Percentiles rank a stretch among this genome's conserved stretches.
phyloP scores from a whole-genome alignment of 2,329 filamentous ascomycete genomes.

The Penicillium griseofulvum region DNA sequence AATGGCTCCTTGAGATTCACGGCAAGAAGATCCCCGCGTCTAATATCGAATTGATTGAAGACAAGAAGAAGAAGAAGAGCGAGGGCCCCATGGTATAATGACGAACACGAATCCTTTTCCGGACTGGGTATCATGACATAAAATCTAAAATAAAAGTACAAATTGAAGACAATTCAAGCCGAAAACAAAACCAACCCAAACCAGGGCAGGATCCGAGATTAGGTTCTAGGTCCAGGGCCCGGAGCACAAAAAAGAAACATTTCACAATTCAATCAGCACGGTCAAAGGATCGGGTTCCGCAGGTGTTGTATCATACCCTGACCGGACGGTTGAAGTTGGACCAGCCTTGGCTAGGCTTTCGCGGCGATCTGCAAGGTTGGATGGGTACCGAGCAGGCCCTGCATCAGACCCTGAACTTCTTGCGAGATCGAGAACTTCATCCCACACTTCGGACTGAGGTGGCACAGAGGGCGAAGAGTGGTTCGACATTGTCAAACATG shows the following conservation, averaged over 20 bases:
- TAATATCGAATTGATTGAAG: slow-evolving; percentile 91
- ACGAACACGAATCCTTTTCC: slow-evolving; percentile 16
- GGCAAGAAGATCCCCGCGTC: slow-evolving; percentile 81
- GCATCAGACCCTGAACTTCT: neutral
- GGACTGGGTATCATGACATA: slow-evolving; percentile 28
- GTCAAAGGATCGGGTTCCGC: slow-evolving; percentile 26
- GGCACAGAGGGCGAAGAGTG: slow-evolving; percentile 11
- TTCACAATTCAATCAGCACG: slow-evolving; percentile 33
- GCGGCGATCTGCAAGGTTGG: slow-evolving; percentile 21
- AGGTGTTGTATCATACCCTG: slow-evolving; percentile 5
- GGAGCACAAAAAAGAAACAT: neutral
- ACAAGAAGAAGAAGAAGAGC: slow-evolving; percentile 83
- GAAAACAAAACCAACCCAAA: neutral
- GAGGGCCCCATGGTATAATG: slow-evolving; percentile 14
- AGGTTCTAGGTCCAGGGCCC: neutral
- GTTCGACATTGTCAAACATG: slow-evolving; percentile 13
- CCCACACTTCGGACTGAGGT: slow-evolving; percentile 7
- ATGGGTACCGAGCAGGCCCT: slow-evolving; percentile 17
- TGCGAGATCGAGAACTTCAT: neutral
- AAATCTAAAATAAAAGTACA: slow-evolving; percentile 15
- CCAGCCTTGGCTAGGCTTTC: slow-evolving; percentile 9
- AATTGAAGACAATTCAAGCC: slow-evolving; percentile 12
- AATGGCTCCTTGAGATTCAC: slow-evolving; percentile 86
- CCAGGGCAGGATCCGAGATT: neutral
- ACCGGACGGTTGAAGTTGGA: slow-evolving; percentile 2